Conservation (phyloP, 1,284 basidiomycete genomes). For the Tilletia indica region DNA sequence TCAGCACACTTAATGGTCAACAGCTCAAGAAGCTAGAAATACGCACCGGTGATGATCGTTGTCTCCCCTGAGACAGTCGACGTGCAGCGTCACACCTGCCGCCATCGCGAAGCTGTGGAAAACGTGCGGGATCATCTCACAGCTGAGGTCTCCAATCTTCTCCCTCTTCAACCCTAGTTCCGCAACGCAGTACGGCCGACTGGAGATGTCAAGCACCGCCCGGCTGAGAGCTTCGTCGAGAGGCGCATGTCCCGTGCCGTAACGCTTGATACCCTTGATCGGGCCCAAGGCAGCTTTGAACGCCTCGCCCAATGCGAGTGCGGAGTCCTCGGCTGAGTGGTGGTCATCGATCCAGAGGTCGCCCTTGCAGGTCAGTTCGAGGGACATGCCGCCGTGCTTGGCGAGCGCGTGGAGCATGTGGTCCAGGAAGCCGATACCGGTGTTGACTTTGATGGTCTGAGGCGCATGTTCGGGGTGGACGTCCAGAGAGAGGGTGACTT, state of each 20-base stretch:
- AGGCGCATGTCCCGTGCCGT: slow-evolving; percentile 94
- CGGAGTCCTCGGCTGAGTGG: slow-evolving; percentile 93
- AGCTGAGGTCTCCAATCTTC: slow-evolving; percentile 84
- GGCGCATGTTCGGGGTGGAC: slow-evolving; percentile 66
- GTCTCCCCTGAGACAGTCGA: slow-evolving; percentile 87
- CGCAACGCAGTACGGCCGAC: slow-evolving; percentile 89
- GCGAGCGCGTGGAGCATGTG: slow-evolving; percentile 63
- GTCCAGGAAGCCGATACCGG: slow-evolving; percentile 96
- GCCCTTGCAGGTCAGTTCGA: slow-evolving; percentile 85
- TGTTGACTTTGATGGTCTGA: slow-evolving; percentile 82
- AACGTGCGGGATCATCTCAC: slow-evolving; percentile 93
- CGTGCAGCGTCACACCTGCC: slow-evolving; percentile 84
- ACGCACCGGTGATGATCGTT: slow-evolving; percentile 96
- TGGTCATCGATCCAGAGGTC: slow-evolving; percentile 99
- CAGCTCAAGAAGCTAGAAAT: too few species aligned
- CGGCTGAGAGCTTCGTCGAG: slow-evolving; percentile 86
- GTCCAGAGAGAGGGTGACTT: slow-evolving; percentile 79
- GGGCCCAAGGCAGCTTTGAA: slow-evolving; percentile 96
- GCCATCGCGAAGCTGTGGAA: slow-evolving; percentile 91
- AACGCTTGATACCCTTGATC: slow-evolving; percentile 87
- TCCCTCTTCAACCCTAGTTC: slow-evolving; percentile 77
- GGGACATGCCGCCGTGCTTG: slow-evolving; percentile 62
- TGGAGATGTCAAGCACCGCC: slow-evolving; percentile 96
- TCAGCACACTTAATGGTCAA: too few species aligned
- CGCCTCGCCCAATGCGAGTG: slow-evolving; percentile 85